phyloP scores from a whole-genome alignment of 805 yeast genomes.

The Metschnikowia shivogae region DNA sequence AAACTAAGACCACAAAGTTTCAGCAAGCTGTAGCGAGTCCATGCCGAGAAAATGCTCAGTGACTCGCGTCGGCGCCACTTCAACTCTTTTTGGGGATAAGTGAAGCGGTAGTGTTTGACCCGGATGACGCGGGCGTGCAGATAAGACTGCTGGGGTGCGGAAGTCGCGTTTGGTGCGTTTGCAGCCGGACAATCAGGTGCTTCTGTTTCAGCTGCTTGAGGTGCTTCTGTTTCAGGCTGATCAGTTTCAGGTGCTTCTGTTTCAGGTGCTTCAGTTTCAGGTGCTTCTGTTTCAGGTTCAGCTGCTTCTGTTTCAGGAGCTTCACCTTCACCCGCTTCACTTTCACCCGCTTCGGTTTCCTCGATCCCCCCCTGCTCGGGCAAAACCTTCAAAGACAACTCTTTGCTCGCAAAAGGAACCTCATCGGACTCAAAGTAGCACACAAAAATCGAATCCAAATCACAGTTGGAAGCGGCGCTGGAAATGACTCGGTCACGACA shows the following conservation, averaged over 20 bases:
- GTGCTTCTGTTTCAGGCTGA: too few relatives aligned
- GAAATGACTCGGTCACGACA: not conserved
- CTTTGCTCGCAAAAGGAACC: not conserved
- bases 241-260: too few relatives aligned
- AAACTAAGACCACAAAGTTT: not conserved
- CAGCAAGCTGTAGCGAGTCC: not conserved
- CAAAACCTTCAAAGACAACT: not conserved
- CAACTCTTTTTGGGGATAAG: not conserved
- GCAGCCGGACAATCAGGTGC: too few relatives aligned
- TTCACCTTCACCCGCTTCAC: too few relatives aligned
- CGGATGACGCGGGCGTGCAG: not conserved
- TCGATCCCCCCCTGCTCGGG: not conserved
- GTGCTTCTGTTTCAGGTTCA: too few relatives aligned
- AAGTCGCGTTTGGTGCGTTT: too few relatives aligned
- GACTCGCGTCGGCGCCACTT: not conserved
- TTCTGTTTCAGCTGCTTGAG: not conserved
- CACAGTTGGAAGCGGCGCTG: not conserved
- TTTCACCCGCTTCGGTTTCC: too few relatives aligned
- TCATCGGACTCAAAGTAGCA: not conserved
- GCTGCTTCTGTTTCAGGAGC: too few relatives aligned
- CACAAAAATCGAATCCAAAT: not conserved
- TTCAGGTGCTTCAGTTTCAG: too few relatives aligned
- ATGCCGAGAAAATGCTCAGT: not conserved
- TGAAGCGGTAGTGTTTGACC: not conserved
- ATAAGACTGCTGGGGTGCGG: not conserved